phyloP scores from a whole-genome alignment of 768 basidiomycete species.

The Serendipita sp. region DNA sequence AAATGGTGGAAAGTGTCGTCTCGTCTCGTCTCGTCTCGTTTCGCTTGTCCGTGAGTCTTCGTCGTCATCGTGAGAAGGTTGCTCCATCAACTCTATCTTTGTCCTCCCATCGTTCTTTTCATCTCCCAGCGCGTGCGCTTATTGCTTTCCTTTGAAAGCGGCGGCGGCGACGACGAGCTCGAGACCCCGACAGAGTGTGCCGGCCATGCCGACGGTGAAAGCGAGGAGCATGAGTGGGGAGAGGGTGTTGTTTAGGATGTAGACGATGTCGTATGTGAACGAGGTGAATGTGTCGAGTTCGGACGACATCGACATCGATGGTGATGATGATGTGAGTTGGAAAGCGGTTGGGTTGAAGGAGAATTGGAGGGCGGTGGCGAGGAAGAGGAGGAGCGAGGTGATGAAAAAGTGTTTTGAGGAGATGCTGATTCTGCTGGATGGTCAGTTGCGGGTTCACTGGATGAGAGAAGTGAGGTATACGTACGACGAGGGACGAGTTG shows the following conservation, averaged over 20 bases:
- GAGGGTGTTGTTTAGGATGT: not conserved
- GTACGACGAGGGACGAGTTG: not conserved
- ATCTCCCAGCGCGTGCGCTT: not conserved
- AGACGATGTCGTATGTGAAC: not conserved
- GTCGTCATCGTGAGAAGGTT: not conserved
- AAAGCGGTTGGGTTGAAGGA: not conserved
- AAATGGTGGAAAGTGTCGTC: not conserved
- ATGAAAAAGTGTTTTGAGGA: not conserved
- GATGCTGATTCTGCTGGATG: not conserved
- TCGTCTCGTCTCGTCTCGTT: no score
- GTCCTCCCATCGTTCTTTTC: not conserved
- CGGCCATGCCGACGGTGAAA: not conserved
- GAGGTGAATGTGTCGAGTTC: not conserved
- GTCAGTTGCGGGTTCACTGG: not conserved
- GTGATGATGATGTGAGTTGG: no score
- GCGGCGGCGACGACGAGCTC: not conserved
- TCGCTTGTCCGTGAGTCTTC: not conserved
- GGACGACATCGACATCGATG: not conserved
- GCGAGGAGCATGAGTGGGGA: constrained; percentile 5
- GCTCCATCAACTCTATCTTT: not conserved
- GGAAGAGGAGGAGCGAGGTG: not conserved
- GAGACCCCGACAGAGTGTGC: not conserved
- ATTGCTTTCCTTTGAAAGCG: not conserved
- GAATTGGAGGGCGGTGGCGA: not conserved
- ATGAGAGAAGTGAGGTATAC: not conserved